Base-by-base conservation (phyloP, 2,329 filamentous ascomycete genomes). In the Fusarium drepaniforme region DNA sequence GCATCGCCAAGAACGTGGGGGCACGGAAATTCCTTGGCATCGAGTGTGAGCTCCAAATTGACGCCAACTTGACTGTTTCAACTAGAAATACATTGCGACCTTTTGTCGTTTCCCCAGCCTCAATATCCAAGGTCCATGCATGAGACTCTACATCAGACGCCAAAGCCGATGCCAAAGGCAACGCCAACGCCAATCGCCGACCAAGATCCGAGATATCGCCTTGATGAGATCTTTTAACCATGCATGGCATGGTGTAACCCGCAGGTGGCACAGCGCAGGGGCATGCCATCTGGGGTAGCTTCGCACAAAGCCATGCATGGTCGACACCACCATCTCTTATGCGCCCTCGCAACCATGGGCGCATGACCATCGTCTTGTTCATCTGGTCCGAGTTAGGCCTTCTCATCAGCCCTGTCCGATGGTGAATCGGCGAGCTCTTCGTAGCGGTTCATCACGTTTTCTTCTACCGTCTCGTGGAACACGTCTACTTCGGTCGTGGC, bases 401-500 rank as follows among this genome's bases (percentile, higher is more conserved):
- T 68, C 42, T 68, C 66, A 15, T 71, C 69, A 11, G 37, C 67
- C 61, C 75, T 73, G 56, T 75, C 71, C 37, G 68, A 70, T 23
- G 70, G 57, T 15, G 64, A 61, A 58, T 81, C 78, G 15, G 75
- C 71, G 42, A 80, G 76, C 64, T 86, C 79, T 71, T 87, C 85
- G 77, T 89, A 90, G 42, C 83, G 84, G 61, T 86, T 81, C 80
- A 90, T 82, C 5, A 89, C 82, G 30, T 84, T 83, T 33, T 83
- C 84, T 64, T 87, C 84, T n/a, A 90, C 82, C 12, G 82, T 81
- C 77, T 88, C 87, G 51, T 85, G 84, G 71, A 91, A 90, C 13
- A 90, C 89, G 67, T 91, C 86, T 11, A 91, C 88, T 69, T 88
- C 78, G 3, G 89, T 90, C 28, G 80, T 80, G 11, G 90, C 89